Evolutionary conservation across 805 yeast species (phyloP).

Genomic region (Pichia deserticola): DNA sequence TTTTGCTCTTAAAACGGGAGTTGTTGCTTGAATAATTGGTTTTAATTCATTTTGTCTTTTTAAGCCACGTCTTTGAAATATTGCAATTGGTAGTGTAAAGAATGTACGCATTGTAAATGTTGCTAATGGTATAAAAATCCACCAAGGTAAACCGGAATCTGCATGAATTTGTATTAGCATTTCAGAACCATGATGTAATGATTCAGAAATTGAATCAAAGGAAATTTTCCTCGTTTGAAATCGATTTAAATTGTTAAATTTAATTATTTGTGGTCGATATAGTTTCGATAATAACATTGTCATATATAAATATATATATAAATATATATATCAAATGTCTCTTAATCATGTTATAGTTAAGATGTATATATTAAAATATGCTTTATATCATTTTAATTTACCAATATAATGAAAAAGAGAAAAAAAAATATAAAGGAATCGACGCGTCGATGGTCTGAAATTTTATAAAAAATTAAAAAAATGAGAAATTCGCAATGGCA

Average conservation of each 20-base stretch:
- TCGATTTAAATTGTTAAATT: not conserved
- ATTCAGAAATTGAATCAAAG: constrained; percentile 16
- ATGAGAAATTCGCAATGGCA: no score
- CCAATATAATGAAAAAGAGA: no score
- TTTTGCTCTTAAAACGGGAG: constrained; percentile 61
- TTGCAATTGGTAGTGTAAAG: constrained; percentile 73
- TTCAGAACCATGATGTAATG: constrained; percentile 21
- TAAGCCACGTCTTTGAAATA: constrained; percentile 59
- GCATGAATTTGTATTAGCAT: constrained; percentile 43
- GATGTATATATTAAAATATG: no score
- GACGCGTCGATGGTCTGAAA: not conserved
- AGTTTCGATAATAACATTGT: not conserved
- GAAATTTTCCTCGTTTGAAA: constrained; percentile 14
- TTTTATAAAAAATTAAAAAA: no score
- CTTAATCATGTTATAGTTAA: no score
- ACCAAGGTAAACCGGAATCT: constrained; percentile 71
- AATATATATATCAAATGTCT: no score
- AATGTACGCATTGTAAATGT: constrained; percentile 59
- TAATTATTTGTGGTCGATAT: not conserved
- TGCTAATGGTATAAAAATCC: constrained; percentile 65
- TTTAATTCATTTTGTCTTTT: constrained; percentile 64
- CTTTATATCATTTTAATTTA: no score
- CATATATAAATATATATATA: no score
- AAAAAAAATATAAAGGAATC: not conserved
- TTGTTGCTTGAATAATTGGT: constrained; percentile 66